Conservation (phyloP, 2,329 filamentous ascomycete species). For the Hypoxylon sp. region DNA sequence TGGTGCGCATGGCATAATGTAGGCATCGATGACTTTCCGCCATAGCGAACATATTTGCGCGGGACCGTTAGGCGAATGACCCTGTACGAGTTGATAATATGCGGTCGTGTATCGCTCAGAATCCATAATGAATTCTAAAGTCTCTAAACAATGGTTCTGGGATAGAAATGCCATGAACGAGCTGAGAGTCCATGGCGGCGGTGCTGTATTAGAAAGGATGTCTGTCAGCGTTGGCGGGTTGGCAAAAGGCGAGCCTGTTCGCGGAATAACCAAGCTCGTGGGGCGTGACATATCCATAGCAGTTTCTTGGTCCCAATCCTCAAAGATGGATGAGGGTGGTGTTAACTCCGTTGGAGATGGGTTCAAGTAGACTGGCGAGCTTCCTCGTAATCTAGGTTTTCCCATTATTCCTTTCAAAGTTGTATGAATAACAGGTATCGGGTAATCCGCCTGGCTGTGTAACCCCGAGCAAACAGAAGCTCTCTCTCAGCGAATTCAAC, state of each 20-base stretch:
- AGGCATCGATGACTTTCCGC: constrained; percentile 89
- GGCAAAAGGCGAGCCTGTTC: constrained; percentile 58
- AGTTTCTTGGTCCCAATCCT: constrained; percentile 61
- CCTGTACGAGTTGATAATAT: constrained; percentile 63
- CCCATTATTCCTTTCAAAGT: constrained; percentile 59
- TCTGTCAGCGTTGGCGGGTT: constrained; percentile 82
- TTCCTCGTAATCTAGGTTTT: constrained; percentile 62
- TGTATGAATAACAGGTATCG: constrained; percentile 37
- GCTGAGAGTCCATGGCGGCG: constrained; percentile 88
- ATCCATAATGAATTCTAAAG: constrained; percentile 96
- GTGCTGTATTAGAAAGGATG: constrained; percentile 87
- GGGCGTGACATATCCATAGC: constrained; percentile 66
- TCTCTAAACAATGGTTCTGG: constrained; percentile 97
- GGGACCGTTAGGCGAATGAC: constrained; percentile 61
- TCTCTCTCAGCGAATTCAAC: constrained; percentile 45
- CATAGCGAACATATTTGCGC: constrained; percentile 85
- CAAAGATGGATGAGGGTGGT: constrained; percentile 62
- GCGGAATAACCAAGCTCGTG: constrained; percentile 63
- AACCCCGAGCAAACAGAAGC: constrained; percentile 48
- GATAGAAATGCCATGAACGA: constrained; percentile 98
- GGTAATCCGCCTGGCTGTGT: constrained; percentile 46
- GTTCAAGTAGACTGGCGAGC: constrained; percentile 62
- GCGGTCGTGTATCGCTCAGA: constrained; percentile 84
- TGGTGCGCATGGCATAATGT: constrained; percentile 87
- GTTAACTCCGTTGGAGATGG: constrained; percentile 61